These are phyloP conservation scores for Ambrosia trifida DNA, from an alignment of 129 eudicot genomes.

Conservation along the genomic window DNA sequence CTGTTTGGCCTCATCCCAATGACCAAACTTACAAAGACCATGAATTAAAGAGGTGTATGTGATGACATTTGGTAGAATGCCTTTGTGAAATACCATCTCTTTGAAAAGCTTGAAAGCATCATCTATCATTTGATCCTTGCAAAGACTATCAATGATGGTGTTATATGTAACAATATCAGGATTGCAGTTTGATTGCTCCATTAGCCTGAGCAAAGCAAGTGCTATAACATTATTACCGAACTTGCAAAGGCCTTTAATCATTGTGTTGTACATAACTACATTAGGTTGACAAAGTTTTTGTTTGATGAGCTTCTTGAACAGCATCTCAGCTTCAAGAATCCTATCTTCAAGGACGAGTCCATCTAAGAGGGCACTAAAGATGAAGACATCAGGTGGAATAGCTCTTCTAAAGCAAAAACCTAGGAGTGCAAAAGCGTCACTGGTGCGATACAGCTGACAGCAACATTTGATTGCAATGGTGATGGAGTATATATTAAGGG, in stretches of 20 bases:
- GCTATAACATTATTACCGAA: not conserved
- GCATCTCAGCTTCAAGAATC: not conserved
- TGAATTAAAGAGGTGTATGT: conserved; percentile 6
- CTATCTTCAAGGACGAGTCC: not conserved
- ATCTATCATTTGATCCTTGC: too few relatives aligned
- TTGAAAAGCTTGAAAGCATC: too few relatives aligned
- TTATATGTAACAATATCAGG: too few relatives aligned
- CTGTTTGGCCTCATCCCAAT: not conserved
- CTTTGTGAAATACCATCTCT: not conserved
- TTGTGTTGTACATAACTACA: not conserved
- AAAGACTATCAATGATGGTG: too few relatives aligned
- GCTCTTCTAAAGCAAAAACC: not conserved
- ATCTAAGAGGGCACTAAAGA: conserved; percentile 2
- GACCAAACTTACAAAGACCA: not conserved
- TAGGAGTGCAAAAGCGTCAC: not conserved
- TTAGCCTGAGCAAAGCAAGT: too few relatives aligned
- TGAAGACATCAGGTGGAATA: not conserved
- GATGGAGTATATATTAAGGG: too few relatives aligned
- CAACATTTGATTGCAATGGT: not conserved
- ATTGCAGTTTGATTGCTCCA: too few relatives aligned
- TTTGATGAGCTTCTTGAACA: conserved; percentile 16
- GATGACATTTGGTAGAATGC: conserved; percentile 15
- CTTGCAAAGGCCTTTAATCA: conserved; percentile 27
- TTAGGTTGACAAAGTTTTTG: conserved; percentile 10
- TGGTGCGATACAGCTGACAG: not conserved